Evolutionary conservation across 129 eudicot genomes (phyloP), one percentile per base, ranked within the genome.

Genomic region (Smallanthus sonchifolius): DNA sequence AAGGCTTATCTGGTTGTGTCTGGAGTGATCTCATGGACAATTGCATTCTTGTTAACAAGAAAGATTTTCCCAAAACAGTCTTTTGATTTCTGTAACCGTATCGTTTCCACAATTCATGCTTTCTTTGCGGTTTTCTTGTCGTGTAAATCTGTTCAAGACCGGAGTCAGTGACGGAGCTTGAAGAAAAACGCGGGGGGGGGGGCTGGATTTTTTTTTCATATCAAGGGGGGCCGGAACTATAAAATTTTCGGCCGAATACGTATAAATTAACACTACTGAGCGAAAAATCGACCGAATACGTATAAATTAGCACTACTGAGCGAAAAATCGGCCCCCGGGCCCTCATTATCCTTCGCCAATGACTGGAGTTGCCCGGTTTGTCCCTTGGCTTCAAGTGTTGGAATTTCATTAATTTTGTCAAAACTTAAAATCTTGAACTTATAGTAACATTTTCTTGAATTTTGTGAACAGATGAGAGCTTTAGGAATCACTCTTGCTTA

Each of bases 361-460:
- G n/a, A n/a, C 72, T 94, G 99, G 99, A 88, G 43, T 16, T 90
- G 90, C 81, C 99, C 99, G 11, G 86, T 91, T 76, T 94, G 90
- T 75, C 99, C 96, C 45, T 36, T 88, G 30, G 30, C 30, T 24
- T 24, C 30, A 24, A 24, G 39, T 81, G 96, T 70, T 85, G 57
- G 35, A 2, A 34, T 6, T 16, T 13, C 14, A 2, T 16, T 24
- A 24, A 24, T 9, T 55, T 24, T 77, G 36, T 14, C 13, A 51
- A 73, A n/a, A n/a, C n/a, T n/a, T n/a, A n/a, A n/a, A 54, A 54
- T 72, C 71, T 72, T 54, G 20, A 49, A 66, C 4, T 38, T 68
- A 36, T 66, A 43, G 20, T n/a, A 2, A 16, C 10, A 17, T 14
- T 78, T 63, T 69, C 30, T 76, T 67, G 80, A 77, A 47, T n/a